Evolutionary conservation across 2,329 filamentous ascomycete genomes (phyloP), one percentile per base, ranked within the genome.

Genomic region (Cladophialophora immunda): DNA sequence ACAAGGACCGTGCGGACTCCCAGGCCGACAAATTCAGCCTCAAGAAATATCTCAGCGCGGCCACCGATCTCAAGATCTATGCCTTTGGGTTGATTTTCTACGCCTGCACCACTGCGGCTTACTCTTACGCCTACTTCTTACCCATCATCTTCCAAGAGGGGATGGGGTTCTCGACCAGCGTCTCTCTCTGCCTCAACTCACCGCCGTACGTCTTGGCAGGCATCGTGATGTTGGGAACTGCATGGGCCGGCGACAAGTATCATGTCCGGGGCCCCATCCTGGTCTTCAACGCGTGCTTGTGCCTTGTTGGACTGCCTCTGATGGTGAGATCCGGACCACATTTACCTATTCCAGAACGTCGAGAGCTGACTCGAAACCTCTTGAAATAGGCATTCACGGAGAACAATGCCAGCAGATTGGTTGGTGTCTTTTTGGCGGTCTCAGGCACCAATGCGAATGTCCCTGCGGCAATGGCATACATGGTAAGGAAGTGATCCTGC

Each of bases 1-100:
- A 87, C 61, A 77, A 77, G 32, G 85, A 88, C 68, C 82, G 85
- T 29, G 78, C 80, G 17, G 85, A 88, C 72, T 83, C 81, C 4
- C 78, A 78, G 0, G 81, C 85, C 68, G 76, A 81, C 0, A 29
- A 29, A 17, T 87, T 85, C 74, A 78, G 76, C 11, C 32, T 84
- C 0, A 74, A 68, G 19, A 81, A 81, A 62, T 87, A 83, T 74
- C 75, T 86, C 57, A 75, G 75, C 22, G 78, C 80, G 17, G 83
- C 78, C 3, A 58, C 76, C 0, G 85, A 87, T 66, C 71, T 79
- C 62, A 86, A 87, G 71, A 79, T 87, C 60, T 87, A 85, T 83
- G 82, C 76, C 2, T 87, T 85, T 65, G 85, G 83, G 0, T 66
- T 82, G 71, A 81, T 86, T 62, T 86, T 84, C 57, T 45, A 56